Evolutionary conservation across 257 asterid genomes (phyloP), one percentile per base, ranked within the genome.

Genomic region (Ajuga chamaepitys): DNA sequence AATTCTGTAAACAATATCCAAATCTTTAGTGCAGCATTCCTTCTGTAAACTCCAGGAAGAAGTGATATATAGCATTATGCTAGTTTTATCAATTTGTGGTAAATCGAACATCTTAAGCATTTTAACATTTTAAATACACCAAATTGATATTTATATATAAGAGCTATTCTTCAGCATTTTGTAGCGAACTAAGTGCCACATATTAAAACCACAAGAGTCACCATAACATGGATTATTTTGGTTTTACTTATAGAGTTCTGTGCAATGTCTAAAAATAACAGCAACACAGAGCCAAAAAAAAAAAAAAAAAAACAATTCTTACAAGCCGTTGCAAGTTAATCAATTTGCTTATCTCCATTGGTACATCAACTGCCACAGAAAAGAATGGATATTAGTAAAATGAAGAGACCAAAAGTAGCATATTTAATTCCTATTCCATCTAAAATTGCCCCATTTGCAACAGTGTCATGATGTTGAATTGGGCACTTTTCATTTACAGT

Each of bases 241-340:
- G 11, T 16, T 37, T 70, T 14, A 18, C 18, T 38, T 30, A 30
- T 30, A 4, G 7, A 21, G n/a, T n/a, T 44, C 37, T 13, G 26
- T 74, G 50, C 44, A 51, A 16, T 22, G 35, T 44, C 50, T 62
- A 16, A 11, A 45, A 44, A 42, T 41, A 55, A 42, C 57, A 70
- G 24, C 48, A 60, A n/a, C n/a, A n/a, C n/a, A n/a, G n/a, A 70
- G 28, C 7, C 0, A 48, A 14, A 24, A 17, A 40, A 25, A 54
- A 20, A n/a, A 3, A 14, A 20, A 64, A 40, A 68, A 54, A 8
- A 57, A 4, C n/a, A 48, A 14, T 57, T 53, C 97, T 85, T 84
- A 93, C 97, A 95, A 89, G 64, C 24, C 99, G 93, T 82, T 93
- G 99, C 82, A 90, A 74, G 88, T 93, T 90, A 58, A 74, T 73